phyloP scores from a whole-genome alignment of 2,329 filamentous ascomycete genomes.

The Acrocalymma vagum region DNA sequence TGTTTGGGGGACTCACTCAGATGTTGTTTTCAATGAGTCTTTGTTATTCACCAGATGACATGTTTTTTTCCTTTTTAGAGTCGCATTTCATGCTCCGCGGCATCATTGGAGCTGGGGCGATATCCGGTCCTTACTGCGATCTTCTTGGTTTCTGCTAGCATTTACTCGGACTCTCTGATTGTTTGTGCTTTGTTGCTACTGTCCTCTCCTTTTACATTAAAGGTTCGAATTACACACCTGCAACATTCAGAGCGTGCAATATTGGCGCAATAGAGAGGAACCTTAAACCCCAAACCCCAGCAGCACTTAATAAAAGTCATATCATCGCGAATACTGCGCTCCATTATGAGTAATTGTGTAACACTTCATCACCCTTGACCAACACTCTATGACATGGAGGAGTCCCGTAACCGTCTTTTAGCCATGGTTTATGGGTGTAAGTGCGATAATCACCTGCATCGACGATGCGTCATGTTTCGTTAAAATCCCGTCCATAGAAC shows the following conservation, averaged over 20 bases:
- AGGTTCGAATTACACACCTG: conserved; percentile 13
- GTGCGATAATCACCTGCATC: too few species aligned
- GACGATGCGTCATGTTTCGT: too few species aligned
- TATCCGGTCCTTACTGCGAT: conserved; percentile 43
- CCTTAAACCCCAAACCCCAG: too few species aligned
- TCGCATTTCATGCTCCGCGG: conserved; percentile 30
- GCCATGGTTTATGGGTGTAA: too few species aligned
- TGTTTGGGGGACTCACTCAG: conserved; percentile 24
- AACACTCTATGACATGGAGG: too few species aligned
- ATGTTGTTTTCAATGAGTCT: conserved; percentile 16
- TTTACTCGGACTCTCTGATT: conserved; percentile 26
- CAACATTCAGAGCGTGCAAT: conserved; percentile 19
- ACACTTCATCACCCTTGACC: not conserved
- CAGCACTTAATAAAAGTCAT: conserved; percentile 29
- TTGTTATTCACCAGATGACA: too few species aligned
- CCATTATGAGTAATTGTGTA: not conserved
- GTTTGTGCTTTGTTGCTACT: conserved; percentile 21
- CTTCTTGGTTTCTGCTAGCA: conserved; percentile 26
- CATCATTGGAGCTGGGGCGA: conserved; percentile 31
- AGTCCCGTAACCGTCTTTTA: too few species aligned
- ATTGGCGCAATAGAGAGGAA: conserved; percentile 16
- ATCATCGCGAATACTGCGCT: not conserved
- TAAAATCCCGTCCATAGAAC: too few species aligned
- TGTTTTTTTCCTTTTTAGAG: conserved; percentile 27
- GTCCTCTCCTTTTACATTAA: conserved; percentile 12